phyloP scores from a whole-genome alignment of 2,329 filamentous ascomycete species.

The Clarireedia hainanense region DNA sequence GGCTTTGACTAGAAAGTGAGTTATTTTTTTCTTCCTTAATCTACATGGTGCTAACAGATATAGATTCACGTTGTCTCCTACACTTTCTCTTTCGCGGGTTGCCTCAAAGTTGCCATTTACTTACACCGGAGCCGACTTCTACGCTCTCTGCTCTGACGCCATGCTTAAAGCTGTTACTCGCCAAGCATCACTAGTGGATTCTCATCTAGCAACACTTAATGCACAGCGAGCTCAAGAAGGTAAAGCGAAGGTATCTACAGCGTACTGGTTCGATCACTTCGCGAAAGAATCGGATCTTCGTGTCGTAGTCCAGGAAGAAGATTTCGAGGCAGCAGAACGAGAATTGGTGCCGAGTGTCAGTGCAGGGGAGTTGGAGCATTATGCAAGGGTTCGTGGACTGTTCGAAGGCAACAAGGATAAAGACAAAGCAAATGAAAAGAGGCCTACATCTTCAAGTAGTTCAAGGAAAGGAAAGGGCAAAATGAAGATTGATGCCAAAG shows the following conservation, averaged over 20 bases:
- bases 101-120: slow-evolving; percentile 80
- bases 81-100: slow-evolving; percentile 66
- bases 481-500: slow-evolving; percentile 11
- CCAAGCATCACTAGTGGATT: slow-evolving; percentile 75
- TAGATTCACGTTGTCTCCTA: slow-evolving; percentile 77
- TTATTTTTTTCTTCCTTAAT: slow-evolving; percentile 3
- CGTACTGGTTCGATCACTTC: slow-evolving; percentile 92
- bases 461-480: slow-evolving; percentile 22
- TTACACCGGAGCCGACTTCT: slow-evolving; percentile 95
- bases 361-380: slow-evolving; percentile 84
- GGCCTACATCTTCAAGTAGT: slow-evolving; percentile 4
- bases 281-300: slow-evolving; percentile 74
- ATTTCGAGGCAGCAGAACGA: slow-evolving; percentile 72
- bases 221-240: slow-evolving; percentile 28
- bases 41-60: slow-evolving; percentile 11
- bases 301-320: slow-evolving; percentile 81
- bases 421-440: slow-evolving; percentile 8
- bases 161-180: slow-evolving; percentile 98
- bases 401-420: slow-evolving; percentile 62
- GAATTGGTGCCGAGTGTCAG: slow-evolving; percentile 94
- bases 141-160: slow-evolving; percentile 92
- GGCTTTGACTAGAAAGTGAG: slow-evolving; percentile 86
- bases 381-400: slow-evolving; percentile 70
- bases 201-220: slow-evolving; percentile 69
- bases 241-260: slow-evolving; percentile 55